Conservation (phyloP, 768 basidiomycete species). For the Tricholoma matsutake region DNA sequence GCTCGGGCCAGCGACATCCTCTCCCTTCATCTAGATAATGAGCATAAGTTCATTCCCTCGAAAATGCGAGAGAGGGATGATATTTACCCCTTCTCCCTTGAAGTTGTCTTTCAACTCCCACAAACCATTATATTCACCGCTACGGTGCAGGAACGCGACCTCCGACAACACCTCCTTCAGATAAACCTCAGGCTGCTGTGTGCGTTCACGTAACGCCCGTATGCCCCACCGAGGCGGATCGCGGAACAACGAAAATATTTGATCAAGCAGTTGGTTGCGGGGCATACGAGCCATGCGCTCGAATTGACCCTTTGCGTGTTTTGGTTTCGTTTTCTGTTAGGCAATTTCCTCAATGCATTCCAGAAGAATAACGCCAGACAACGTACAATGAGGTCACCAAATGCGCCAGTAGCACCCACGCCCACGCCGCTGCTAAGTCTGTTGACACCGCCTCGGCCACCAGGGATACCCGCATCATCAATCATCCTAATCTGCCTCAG, state of each 20-base stretch:
- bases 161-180: conserved; percentile 80
- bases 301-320: conserved; percentile 65
- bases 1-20: conserved; percentile 42
- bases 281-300: conserved; percentile 93
- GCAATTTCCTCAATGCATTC: neutral
- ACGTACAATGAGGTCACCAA: conserved; percentile 66
- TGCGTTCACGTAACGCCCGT: conserved; percentile 70
- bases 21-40: conserved; percentile 39
- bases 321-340: conserved; percentile 61
- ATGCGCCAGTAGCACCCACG: conserved; percentile 52
- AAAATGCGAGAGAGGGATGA: neutral
- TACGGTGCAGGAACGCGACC: conserved; percentile 73
- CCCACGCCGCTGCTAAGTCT: conserved; percentile 75
- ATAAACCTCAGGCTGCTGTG: conserved; percentile 84
- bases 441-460: conserved; percentile 73
- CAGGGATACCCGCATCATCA: conserved; percentile 65
- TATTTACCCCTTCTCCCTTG: conserved; percentile 58
- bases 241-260: conserved; percentile 75
- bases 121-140: conserved; percentile 75
- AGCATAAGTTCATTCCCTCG: neutral
- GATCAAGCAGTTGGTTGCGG: conserved; percentile 81
- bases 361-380: conserved; percentile 4
- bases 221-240: conserved; percentile 82
- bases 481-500: conserved; percentile 67
- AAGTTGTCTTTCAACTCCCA: conserved; percentile 80